phyloP scores from a whole-genome alignment of 2,329 filamentous ascomycete species.

The Dactylellina leptospora region DNA sequence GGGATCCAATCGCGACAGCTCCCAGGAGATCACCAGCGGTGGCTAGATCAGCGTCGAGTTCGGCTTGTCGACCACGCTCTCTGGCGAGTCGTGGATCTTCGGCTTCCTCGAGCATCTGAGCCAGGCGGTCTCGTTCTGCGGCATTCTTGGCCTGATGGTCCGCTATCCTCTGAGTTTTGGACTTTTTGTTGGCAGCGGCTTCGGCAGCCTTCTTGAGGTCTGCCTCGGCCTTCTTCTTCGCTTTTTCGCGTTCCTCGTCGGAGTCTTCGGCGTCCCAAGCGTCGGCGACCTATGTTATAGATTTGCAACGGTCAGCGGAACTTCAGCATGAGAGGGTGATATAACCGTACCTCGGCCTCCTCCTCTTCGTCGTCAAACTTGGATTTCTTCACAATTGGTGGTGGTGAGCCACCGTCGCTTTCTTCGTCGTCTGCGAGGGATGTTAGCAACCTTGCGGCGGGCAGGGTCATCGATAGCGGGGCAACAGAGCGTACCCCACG shows the following conservation, averaged over 20 bases:
- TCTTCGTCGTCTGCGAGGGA: conserved; percentile 64
- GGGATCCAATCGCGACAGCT: conserved; percentile 69
- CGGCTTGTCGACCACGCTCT: conserved; percentile 75
- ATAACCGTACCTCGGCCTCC: conserved; percentile 75
- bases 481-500: conserved; percentile 45
- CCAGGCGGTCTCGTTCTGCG: conserved; percentile 67
- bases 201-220: conserved; percentile 91
- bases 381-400: conserved; percentile 52
- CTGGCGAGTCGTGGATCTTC: conserved; percentile 76
- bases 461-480: conserved; percentile 41
- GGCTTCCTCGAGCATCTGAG: conserved; percentile 62
- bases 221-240: conserved; percentile 81
- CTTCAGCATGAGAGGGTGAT: neutral
- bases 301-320: conserved; percentile 37
- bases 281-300: conserved; percentile 76
- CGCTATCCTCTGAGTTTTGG: conserved; percentile 83
- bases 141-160: conserved; percentile 66
- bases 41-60: conserved; percentile 86
- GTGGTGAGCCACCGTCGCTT: conserved; percentile 64
- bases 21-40: conserved; percentile 93
- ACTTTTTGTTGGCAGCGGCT: conserved; percentile 89
- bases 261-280: conserved; percentile 98
- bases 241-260: conserved; percentile 95
- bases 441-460: conserved; percentile 8
- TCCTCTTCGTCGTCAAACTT: conserved; percentile 95